Evolutionary conservation across 1,139 yeast species (phyloP), one percentile per base, ranked within the genome.

Genomic region (Blastobotrys capitulatus): DNA sequence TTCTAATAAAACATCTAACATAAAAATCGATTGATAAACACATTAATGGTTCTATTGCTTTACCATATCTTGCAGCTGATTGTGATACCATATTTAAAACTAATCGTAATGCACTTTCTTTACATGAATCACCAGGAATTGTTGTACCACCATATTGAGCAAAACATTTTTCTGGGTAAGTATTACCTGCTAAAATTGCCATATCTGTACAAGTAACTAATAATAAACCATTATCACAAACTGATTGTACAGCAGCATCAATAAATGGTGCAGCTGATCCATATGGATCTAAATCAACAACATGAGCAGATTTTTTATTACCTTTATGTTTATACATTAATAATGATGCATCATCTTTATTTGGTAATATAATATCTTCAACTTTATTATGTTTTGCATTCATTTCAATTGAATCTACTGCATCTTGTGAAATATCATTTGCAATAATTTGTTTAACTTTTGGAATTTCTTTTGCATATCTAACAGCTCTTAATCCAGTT

Each of bases 221-320:
- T 58, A 92, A 68, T 44, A 92, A 64, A 0, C 97, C 99, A 45
- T 84, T 92, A 57, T 89, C 90, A 47, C 77, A 79, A 13, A 90
- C 77, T 37, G 84, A 73, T 60, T 87, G 95, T 32, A 92, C 74
- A 0, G 97, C 97, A 27, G 92, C 79, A 64, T 92, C 98, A 38
- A 92, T 75, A 63, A 92, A 92, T 6, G 97, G 97, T 1, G 96
- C 80, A 0, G 97, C 98, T 0, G 97, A 85, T 19, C 99, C 99
- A 64, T 92, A 92, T 0, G 99, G 99, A 64, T 92, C 99, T 50
- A 92, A 75, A 68, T 92, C 99, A 51, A 94, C 80, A 10, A 87
- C 86, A 62, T 92, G 95, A 15, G 58, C 61, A 20, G 18, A 7
- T 15, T 20, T 20, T 44, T 62, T 67, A 20, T 69, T 70, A 0